phyloP scores from a whole-genome alignment of 805 yeast genomes.

The Kodamaea hsintzibuensis region DNA sequence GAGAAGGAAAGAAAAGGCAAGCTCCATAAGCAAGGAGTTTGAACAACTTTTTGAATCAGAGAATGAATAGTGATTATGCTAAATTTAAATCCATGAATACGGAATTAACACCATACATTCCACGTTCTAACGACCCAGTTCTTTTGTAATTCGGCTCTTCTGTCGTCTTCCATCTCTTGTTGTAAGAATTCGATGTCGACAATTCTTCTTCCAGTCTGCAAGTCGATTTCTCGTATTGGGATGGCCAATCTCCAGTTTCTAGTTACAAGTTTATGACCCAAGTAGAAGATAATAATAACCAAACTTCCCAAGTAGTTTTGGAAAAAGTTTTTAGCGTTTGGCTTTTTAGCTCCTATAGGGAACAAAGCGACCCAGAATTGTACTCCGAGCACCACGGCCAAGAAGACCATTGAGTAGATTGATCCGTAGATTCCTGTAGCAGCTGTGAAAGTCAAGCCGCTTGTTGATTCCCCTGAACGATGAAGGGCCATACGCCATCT shows the following conservation, averaged over 20 bases:
- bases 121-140: conserved; percentile 19
- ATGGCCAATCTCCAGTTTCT: conserved; percentile 22
- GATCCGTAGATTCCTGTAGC: conserved; percentile 27
- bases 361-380: conserved; percentile 30
- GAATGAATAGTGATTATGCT: not conserved
- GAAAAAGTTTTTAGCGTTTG: conserved; percentile 23
- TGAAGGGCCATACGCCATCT: conserved; percentile 34
- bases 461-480: conserved; percentile 21
- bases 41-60: not conserved
- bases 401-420: conserved; percentile 23
- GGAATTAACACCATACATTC: conserved; percentile 9
- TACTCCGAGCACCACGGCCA: conserved; percentile 22
- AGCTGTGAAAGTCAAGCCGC: conserved; percentile 25
- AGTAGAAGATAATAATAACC: conserved; percentile 22
- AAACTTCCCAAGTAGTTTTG: conserved; percentile 28
- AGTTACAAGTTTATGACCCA: conserved; percentile 24
- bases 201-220: conserved; percentile 27
- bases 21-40: not conserved
- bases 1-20: not conserved
- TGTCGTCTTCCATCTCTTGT: conserved; percentile 24
- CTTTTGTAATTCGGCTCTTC: conserved; percentile 10
- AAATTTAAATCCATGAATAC: conserved; percentile 1
- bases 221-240: conserved; percentile 23
- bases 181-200: conserved; percentile 22
- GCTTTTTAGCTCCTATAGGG: conserved; percentile 19